Evolutionary conservation across 2,329 filamentous ascomycete genomes (phyloP), one percentile per base, ranked within the genome.

Genomic region (Fusarium temperatum): DNA sequence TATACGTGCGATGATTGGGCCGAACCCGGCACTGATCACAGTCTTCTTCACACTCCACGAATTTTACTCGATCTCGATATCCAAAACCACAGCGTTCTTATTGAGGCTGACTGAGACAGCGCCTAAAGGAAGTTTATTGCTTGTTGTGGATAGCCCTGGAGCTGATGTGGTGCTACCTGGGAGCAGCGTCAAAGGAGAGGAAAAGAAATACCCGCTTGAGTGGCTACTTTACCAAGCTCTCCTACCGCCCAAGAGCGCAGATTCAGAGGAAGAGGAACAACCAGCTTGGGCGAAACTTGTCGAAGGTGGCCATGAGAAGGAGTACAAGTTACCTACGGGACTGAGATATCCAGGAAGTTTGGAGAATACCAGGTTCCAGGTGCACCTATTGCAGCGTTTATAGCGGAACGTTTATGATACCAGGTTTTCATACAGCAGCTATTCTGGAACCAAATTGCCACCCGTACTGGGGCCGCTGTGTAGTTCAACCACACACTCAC

Each of bases 211-310:
- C 8, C 54, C 65, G 1, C 38, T 68, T 3, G 63, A 68, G 28
- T 68, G 65, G 65, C 22, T 68, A 9, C 22, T 68, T 35, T 61
- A 68, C 39, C 54, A 67, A 22, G 41, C 47, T 24, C 24, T 68
- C 4, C 18, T 68, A 17, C 65, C 65, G 2, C 28, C 35, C 10
- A 61, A 48, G 47, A 66, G 26, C 30, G 7, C 36, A 8, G 20
- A 22, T 28, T 38, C 28, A 15, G 28, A 68, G 24, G 53, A 47
- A 7, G 35, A 28, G 3, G 17, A 32, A 22, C 22, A 32, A 5
- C 28, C 39, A 2, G 35, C 24, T 1, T 68, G 65, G 65, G 9
- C 6, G 18, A 68, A 68, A 18, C 47, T 67, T 32, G 13, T 68
- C 3, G 10, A 38, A 1, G 15, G 15, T 30, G 28, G 54, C 1